Percentiles rank a stretch among this genome's conserved stretches.
phyloP scores from a whole-genome alignment of 2,329 filamentous ascomycete species.

The Monilinia fructigena region DNA sequence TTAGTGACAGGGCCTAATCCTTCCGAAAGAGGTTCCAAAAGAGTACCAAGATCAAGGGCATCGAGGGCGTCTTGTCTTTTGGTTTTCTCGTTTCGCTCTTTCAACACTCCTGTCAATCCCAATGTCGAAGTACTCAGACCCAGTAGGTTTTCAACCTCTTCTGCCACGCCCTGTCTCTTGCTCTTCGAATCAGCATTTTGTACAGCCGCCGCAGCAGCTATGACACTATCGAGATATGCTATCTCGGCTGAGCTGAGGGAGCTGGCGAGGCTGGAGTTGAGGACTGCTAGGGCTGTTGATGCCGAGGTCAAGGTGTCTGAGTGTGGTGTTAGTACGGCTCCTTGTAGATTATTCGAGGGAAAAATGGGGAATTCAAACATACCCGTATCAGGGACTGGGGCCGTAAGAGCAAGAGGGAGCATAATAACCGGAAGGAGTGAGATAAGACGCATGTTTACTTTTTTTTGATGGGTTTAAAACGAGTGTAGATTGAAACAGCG shows the following conservation, averaged over 20 bases:
- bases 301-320: neutral
- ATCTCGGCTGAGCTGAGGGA: neutral
- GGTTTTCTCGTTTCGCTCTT: neutral
- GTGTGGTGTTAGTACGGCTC: neutral
- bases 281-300: neutral
- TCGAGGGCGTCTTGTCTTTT: neutral
- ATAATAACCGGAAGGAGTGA: neutral
- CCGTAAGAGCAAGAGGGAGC: conserved; percentile 12
- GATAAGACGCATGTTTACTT: conserved; percentile 4
- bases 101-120: neutral
- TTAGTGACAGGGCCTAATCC: neutral
- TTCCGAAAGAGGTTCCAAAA: neutral
- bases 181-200: neutral
- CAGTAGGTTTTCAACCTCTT: no score
- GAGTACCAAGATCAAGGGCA: neutral
- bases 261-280: neutral
- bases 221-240: neutral
- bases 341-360: neutral
- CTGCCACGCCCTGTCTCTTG: neutral
- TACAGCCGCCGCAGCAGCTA: neutral
- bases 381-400: neutral
- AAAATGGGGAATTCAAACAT: neutral
- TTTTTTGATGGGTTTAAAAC: neutral
- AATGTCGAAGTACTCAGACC: no score
- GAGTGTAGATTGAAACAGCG: neutral